These are phyloP conservation scores for Xylariales sp. DNA, from an alignment of 2,329 filamentous ascomycete species.

Conservation along the genomic window DNA sequence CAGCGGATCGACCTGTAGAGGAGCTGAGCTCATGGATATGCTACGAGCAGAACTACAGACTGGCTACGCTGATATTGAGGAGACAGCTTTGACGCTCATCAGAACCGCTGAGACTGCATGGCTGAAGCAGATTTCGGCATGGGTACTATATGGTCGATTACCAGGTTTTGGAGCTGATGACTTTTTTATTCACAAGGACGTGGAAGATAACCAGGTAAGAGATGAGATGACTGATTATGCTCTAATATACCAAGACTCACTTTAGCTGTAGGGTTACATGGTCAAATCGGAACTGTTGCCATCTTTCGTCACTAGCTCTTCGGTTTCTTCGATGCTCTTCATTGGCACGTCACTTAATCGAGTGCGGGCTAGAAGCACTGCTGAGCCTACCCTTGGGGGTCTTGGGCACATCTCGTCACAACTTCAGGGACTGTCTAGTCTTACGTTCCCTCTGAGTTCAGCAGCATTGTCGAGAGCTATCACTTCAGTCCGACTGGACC, in stretches of 20 bases:
- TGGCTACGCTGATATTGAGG: constrained; percentile 82
- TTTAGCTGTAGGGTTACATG: constrained; percentile 47
- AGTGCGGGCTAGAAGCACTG: constrained; percentile 55
- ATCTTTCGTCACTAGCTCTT: constrained; percentile 68
- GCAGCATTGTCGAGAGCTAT: constrained; percentile 68
- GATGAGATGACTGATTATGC: neutral
- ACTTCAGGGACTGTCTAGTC: constrained; percentile 60
- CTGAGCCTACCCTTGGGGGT: constrained; percentile 41
- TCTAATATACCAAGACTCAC: neutral
- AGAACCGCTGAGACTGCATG: constrained; percentile 80
- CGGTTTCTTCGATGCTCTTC: constrained; percentile 81
- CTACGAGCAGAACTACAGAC: constrained; percentile 75
- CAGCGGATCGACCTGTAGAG: constrained; percentile 47
- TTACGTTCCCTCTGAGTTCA: constrained; percentile 70
- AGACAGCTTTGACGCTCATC: constrained; percentile 68
- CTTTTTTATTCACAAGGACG: constrained; percentile 69
- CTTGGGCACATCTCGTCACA: constrained; percentile 63
- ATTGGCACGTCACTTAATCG: constrained; percentile 87
- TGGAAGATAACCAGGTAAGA: constrained; percentile 36
- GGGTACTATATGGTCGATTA: constrained; percentile 83
- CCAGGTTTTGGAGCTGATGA: constrained; percentile 75
- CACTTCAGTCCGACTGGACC: constrained; percentile 68
- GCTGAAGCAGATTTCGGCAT: constrained; percentile 84
- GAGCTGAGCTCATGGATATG: constrained; percentile 71
- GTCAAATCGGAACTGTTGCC: constrained; percentile 62